Base-by-base conservation (phyloP, 257 asterid genomes). In the Primulina eburnea region DNA sequence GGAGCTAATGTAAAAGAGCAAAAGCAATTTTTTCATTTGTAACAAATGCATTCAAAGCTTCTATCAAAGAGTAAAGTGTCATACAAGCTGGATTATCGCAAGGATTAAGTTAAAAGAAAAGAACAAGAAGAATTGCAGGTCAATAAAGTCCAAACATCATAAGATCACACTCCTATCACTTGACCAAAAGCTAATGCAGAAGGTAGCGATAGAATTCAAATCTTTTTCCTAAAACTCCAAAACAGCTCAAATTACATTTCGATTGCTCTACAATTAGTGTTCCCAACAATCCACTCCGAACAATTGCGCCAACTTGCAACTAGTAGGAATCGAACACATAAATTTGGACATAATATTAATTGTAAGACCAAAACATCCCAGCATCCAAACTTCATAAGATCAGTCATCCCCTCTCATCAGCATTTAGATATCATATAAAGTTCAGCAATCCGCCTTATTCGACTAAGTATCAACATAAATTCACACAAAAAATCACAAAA, bases 11-110 rank as follows among this genome's bases (percentile, higher is more conserved):
- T 16, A 16, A 47, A 47, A 16, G 20, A 47, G 56, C 20, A 16
- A 47, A 47, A 43, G 8, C 7, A 16, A 4, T 5, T 14, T 5
- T 43, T 43, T 43, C 47, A 71, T 53, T 56, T 60, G 35, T 47
- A 70, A 11, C 26, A 59, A 18, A 43, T 64, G 7, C 20, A 7
- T 40, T 58, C 64, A 66, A 37, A 59, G 30, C 62, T 65, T 70
- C 8, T 60, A 32, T 35, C 35, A 9, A 38, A 8, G 30, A 47
- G 70, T 40, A 38, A 60, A 33, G 68, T 29, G 43, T 24, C 38
- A 53, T 8, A 53, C 38, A 60, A 21, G 67, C 30, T 52, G 32
- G 66, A 59, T 50, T 58, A 38, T 34, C 7, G 20, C 6, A 37
- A 18, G 32, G 56, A 74, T 17, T 1, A 60, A 62, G 14, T 52